phyloP scores from a whole-genome alignment of 305 asterid genomes.

The Fraxinus latifolia region DNA sequence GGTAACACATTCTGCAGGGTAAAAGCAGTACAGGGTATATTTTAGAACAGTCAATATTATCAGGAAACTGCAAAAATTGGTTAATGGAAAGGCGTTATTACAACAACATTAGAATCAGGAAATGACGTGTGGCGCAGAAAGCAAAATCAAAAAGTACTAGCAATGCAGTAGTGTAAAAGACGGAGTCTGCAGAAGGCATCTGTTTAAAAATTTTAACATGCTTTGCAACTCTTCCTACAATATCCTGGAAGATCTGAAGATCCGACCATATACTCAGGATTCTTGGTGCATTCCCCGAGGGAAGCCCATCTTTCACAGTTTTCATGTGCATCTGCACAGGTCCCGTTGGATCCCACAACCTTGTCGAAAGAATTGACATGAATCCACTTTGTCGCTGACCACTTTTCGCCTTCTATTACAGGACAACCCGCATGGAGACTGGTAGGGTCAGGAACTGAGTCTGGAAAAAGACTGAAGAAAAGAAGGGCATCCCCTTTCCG shows the following conservation, averaged over 20 bases:
- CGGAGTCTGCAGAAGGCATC: slow-evolving; percentile 5
- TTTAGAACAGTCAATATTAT: slow-evolving; percentile 10
- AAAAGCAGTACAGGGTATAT: neutral
- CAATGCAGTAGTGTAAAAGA: neutral
- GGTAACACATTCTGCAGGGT: neutral
- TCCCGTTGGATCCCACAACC: slow-evolving; percentile 46
- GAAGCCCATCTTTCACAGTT: slow-evolving; percentile 87
- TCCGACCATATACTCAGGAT: slow-evolving; percentile 88
- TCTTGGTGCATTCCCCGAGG: slow-evolving; percentile 90
- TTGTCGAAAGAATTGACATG: slow-evolving; percentile 82
- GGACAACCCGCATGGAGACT: slow-evolving; percentile 98
- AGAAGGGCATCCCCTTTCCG: slow-evolving; percentile 93
- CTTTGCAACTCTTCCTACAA: slow-evolving; percentile 91
- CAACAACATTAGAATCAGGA: slow-evolving; percentile 17
- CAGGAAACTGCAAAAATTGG: slow-evolving; percentile 21
- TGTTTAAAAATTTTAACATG: slow-evolving; percentile 38
- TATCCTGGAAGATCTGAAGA: slow-evolving; percentile 72
- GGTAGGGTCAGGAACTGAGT: slow-evolving; percentile 63
- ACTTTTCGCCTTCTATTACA: slow-evolving; percentile 88
- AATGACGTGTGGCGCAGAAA: slow-evolving; percentile 9
- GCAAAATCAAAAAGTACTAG: slow-evolving; percentile 13
- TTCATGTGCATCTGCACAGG: slow-evolving; percentile 56
- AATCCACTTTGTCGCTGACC: slow-evolving; percentile 99
- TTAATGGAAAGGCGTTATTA: slow-evolving; percentile 11
- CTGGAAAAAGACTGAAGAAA: slow-evolving; percentile 73